Evolutionary conservation across 768 basidiomycete species (phyloP), one percentile per base, ranked within the genome.

Genomic region (Crassisporium funariophilum): DNA sequence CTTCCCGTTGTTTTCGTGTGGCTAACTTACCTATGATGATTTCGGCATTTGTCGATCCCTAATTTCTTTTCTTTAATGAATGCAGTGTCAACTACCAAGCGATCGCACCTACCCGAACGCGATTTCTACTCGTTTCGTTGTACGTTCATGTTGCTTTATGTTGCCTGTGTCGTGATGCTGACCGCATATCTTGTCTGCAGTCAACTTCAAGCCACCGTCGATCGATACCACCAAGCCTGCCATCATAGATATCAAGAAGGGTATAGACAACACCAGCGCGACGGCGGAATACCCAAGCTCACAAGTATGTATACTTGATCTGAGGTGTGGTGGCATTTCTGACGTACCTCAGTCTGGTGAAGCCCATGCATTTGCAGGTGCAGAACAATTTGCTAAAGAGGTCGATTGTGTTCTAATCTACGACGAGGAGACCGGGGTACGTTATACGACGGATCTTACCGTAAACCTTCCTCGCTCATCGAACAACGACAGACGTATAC

Each of bases 51-150:
- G n/a, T n/a, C n/a, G n/a, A n/a, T n/a, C n/a, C n/a, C n/a, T n/a
- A n/a, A n/a, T n/a, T n/a, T n/a, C n/a, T n/a, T n/a, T n/a, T n/a
- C n/a, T n/a, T n/a, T n/a, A n/a, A n/a, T n/a, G n/a, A n/a, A n/a
- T n/a, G n/a, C n/a, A n/a, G n/a, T n/a, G n/a, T n/a, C 29, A 2
- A n/a, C 29, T n/a, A 31, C 29, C 23, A 67, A 72, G 56, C 65
- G 76, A 62, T 63, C 73, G 27, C 73, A 73, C 46, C 67, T 81
- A 44, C 81, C 83, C 20, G 81, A 82, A 59, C 74, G 78, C 43
- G 84, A 88, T 54, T 87, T 88, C 64, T 87, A 84, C 61, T 81
- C 85, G n/a, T 79, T 91, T 57, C 76, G 85, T 54, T 91, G 88
- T 89, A 52, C 53, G 84, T 75, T 19, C 45, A 11, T 31, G 15